Evolutionary conservation across 2,329 filamentous ascomycete genomes (phyloP).

Genomic region (Dichotomopilus funicola): DNA sequence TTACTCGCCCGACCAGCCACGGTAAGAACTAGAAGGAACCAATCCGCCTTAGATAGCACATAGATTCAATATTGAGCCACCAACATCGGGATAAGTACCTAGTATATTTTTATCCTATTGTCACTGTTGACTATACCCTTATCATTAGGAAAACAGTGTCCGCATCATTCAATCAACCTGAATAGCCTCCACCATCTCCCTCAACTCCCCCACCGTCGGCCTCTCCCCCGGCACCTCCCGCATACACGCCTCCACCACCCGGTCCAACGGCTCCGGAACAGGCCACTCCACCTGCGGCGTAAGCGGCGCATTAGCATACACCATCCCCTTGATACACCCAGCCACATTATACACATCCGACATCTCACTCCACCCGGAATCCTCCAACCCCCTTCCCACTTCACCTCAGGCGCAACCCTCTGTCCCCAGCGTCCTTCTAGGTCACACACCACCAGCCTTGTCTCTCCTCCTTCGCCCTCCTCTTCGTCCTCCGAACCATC

Average conservation of each 20-base stretch:
- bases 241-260: conserved; percentile 15
- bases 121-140: too few species aligned
- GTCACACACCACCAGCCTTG: conserved; percentile 23
- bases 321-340: conserved; percentile 23
- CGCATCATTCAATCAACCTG: not conserved
- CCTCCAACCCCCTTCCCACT: conserved; percentile 12
- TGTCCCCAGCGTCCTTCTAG: conserved; percentile 27
- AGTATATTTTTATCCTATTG: too few species aligned
- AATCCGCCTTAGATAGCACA: too few species aligned
- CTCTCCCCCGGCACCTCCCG: not conserved
- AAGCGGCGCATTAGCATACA: conserved; percentile 26
- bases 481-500: conserved; percentile 2
- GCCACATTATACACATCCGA: conserved; percentile 28
- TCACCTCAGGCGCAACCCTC: conserved; percentile 22
- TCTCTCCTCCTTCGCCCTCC: too few species aligned
- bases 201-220: conserved; percentile 3
- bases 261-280: conserved; percentile 18
- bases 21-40: too few species aligned
- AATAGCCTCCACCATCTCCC: conserved; percentile 5
- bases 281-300: conserved; percentile 25
- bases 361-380: conserved; percentile 12
- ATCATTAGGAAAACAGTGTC: too few species aligned
- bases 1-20: too few species aligned
- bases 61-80: too few species aligned
- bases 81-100: too few species aligned